Evolutionary conservation across 78 protist species (phyloP).

Genomic region (Protostelium mycophagum): DNA sequence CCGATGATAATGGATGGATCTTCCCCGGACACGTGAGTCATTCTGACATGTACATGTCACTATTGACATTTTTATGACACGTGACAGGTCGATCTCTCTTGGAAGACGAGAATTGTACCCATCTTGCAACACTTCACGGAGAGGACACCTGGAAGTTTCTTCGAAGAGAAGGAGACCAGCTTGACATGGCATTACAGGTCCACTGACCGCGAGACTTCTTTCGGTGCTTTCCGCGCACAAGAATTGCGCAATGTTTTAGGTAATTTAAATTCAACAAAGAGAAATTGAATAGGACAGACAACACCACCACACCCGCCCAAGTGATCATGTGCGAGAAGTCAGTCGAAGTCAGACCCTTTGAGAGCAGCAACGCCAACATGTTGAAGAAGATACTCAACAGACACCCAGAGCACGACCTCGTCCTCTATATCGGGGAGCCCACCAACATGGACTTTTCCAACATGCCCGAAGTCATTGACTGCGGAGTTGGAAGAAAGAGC

Average conservation of each 20-base stretch:
- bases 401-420: not conserved
- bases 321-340: not conserved
- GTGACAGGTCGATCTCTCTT: conserved; percentile 1
- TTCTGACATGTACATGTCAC: not conserved
- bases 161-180: conserved; percentile 53
- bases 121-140: conserved; percentile 52
- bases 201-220: not conserved
- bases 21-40: not conserved
- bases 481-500: not conserved
- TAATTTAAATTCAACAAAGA: too few species aligned
- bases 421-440: not conserved
- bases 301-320: conserved; percentile 1
- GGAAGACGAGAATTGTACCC: conserved; percentile 51
- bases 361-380: not conserved
- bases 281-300: too few species aligned
- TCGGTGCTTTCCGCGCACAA: not conserved
- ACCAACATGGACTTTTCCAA: not conserved
- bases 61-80: conserved; percentile 4
- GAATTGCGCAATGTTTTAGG: not conserved
- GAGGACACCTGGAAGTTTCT: conserved; percentile 56
- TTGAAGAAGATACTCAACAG: not conserved
- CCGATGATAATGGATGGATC: not conserved
- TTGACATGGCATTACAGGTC: conserved; percentile 60
- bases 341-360: not conserved
- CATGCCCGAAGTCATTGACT: not conserved